phyloP scores from a whole-genome alignment of 202 grass and related monocot species.

The Saccharum hybrid region DNA sequence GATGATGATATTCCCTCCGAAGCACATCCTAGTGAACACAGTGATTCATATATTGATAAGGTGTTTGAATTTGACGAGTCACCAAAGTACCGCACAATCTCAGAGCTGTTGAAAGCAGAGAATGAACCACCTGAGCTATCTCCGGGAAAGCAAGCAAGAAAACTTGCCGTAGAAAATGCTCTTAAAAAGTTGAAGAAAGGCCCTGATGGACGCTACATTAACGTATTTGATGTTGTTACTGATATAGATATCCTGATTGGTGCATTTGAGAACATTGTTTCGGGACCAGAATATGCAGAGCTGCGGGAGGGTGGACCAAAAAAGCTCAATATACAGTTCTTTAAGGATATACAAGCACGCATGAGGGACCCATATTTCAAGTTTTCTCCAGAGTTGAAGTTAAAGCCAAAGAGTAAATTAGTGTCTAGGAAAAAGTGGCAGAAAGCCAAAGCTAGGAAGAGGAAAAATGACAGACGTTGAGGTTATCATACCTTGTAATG shows the following conservation, averaged over 20 bases:
- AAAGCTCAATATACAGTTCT: slow-evolving; percentile 95
- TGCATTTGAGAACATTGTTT: slow-evolving; percentile 94
- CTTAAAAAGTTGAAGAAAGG: slow-evolving; percentile 95
- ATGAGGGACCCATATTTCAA: slow-evolving; percentile 95
- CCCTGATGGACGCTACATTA: slow-evolving; percentile 84
- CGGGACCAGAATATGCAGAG: slow-evolving; percentile 87
- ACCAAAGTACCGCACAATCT: slow-evolving; percentile 83
- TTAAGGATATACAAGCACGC: slow-evolving; percentile 84
- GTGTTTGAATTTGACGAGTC: slow-evolving; percentile 90
- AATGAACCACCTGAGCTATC: slow-evolving; percentile 89
- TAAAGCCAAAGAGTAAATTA: slow-evolving; percentile 90
- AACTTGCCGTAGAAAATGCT: slow-evolving; percentile 95
- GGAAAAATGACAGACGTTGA: slow-evolving; percentile 86
- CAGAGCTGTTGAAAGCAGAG: slow-evolving; percentile 79
- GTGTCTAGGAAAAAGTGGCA: slow-evolving; percentile 97
- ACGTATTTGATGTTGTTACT: slow-evolving; percentile 86
- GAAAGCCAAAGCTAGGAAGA: slow-evolving; percentile 78
- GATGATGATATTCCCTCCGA: slow-evolving; percentile 75
- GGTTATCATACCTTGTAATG: slow-evolving; percentile 36
- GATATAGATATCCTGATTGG: slow-evolving; percentile 98
- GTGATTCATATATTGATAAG: slow-evolving; percentile 85
- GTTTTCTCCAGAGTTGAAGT: slow-evolving; percentile 86
- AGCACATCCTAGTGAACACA: slow-evolving; percentile 68
- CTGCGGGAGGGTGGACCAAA: slow-evolving; percentile 86
- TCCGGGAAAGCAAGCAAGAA: slow-evolving; percentile 90